A percentile compares a stretch with the other conserved stretches of the same genome.
phyloP scores from a whole-genome alignment of 1,284 basidiomycete genomes.

The Trametes hirsuta region DNA sequence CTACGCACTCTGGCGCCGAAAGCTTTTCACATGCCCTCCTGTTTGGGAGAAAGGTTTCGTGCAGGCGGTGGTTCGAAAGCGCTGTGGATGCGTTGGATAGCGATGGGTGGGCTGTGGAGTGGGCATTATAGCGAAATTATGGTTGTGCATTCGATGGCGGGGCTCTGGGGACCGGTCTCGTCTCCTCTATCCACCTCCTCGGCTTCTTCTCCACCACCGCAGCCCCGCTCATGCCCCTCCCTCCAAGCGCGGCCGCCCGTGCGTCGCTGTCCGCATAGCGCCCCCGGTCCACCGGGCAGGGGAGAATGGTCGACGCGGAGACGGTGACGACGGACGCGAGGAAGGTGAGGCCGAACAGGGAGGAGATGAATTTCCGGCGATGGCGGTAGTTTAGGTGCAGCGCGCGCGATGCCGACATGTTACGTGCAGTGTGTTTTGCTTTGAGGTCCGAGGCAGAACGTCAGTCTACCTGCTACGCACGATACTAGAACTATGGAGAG shows the following conservation, averaged over 20 bases:
- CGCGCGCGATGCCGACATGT: slow-evolving; percentile 58
- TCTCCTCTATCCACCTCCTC: slow-evolving; percentile 84
- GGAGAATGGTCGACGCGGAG: slow-evolving; percentile 75
- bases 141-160: slow-evolving; percentile 65
- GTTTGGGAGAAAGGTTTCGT: too few relatives aligned
- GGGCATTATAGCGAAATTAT: slow-evolving; percentile 10
- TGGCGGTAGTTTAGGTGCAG: slow-evolving; percentile 62
- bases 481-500: too few relatives aligned
- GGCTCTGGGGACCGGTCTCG: slow-evolving; percentile 38
- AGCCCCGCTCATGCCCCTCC: slow-evolving; percentile 21
- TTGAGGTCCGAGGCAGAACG: background rate
- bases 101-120: background rate
- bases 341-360: slow-evolving; percentile 79
- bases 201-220: slow-evolving; percentile 63
- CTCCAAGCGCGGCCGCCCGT: slow-evolving; percentile 11
- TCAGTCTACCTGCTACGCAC: background rate
- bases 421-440: slow-evolving; percentile 24
- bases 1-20: too few relatives aligned
- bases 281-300: slow-evolving; percentile 68
- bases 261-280: slow-evolving; percentile 56
- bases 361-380: slow-evolving; percentile 73
- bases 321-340: slow-evolving; percentile 77
- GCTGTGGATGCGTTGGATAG: background rate
- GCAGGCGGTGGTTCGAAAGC: background rate
- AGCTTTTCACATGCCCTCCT: too few relatives aligned